Evolutionary conservation across 2,329 filamentous ascomycete genomes (phyloP).

Genomic region (Amauroascus verrucosus): DNA sequence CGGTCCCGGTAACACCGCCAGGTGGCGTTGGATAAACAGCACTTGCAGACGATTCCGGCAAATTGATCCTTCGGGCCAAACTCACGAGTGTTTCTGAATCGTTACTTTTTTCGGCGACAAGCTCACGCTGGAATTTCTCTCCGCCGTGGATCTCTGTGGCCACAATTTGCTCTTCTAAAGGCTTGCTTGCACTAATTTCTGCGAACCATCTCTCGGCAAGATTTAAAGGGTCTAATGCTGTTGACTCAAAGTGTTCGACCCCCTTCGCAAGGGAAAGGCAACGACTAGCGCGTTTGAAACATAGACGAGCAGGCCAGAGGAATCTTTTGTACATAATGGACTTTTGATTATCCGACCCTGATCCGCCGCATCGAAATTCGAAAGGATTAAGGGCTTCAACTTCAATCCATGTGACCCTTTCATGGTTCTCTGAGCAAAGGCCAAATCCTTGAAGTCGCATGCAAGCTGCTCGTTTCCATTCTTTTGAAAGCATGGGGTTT

Average conservation of each 20-base stretch:
- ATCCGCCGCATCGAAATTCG: slow-evolving; percentile 14
- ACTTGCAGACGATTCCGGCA: slow-evolving; percentile 34
- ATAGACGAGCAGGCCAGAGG: slow-evolving; percentile 37
- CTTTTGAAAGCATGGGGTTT: slow-evolving; percentile 14
- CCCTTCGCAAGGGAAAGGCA: slow-evolving; percentile 16
- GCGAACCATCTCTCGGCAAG: slow-evolving; percentile 36
- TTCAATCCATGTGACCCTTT: slow-evolving; percentile 32
- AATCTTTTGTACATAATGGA: slow-evolving; percentile 32
- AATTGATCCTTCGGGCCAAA: slow-evolving; percentile 30
- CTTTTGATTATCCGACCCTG: slow-evolving; percentile 21
- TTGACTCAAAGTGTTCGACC: slow-evolving; percentile 15
- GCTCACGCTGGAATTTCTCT: slow-evolving; percentile 20
- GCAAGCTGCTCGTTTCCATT: slow-evolving; percentile 31
- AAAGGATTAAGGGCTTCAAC: slow-evolving; percentile 28
- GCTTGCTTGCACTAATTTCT: slow-evolving; percentile 21
- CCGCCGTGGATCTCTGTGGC: slow-evolving; percentile 10
- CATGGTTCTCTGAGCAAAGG: slow-evolving; percentile 23
- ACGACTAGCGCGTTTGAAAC: slow-evolving; percentile 30
- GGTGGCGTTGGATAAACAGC: slow-evolving; percentile 47
- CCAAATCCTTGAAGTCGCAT: slow-evolving; percentile 33
- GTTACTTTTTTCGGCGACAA: slow-evolving; percentile 22
- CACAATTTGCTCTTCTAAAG: slow-evolving; percentile 8
- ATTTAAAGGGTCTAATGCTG: slow-evolving; percentile 31
- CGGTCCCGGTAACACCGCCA: slow-evolving; percentile 18
- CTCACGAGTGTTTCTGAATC: slow-evolving; percentile 28